Conservation (phyloP, 2,329 filamentous ascomycete genomes). For the Sarocladium brachiariae region DNA sequence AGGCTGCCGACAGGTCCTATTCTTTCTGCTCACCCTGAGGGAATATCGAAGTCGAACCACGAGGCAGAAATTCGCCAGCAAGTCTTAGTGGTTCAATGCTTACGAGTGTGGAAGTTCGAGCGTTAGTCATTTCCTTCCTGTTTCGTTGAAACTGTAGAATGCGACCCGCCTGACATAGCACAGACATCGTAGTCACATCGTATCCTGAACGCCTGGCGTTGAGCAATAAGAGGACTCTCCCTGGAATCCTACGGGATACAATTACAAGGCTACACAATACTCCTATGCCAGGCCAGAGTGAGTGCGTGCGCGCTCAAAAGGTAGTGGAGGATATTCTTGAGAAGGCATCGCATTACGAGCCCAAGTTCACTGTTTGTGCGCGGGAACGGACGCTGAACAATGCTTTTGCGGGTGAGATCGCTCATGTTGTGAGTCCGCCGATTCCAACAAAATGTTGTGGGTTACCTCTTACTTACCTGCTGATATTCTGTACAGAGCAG, state of each 20-base stretch:
- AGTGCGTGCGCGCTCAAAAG: not conserved
- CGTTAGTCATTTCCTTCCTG: not conserved
- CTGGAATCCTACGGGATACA: not conserved
- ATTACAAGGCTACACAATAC: not conserved
- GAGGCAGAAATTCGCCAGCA: not conserved
- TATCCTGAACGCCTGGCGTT: slow-evolving; percentile 2
- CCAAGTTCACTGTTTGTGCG: not conserved
- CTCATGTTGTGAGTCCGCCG: slow-evolving; percentile 1
- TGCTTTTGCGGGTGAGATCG: slow-evolving; percentile 4
- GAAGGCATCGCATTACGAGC: slow-evolving; percentile 3
- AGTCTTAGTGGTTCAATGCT: not conserved
- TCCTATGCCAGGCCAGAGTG: too few species aligned
- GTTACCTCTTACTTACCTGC: too few species aligned
- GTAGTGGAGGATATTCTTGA: slow-evolving; percentile 4
- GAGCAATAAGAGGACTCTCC: not conserved
- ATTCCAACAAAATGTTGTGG: not conserved
- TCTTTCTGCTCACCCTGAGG: not conserved
- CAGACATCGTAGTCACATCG: not conserved
- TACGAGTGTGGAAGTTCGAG: slow-evolving; percentile 6
- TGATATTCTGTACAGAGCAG: not conserved
- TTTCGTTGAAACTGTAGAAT: too few species aligned
- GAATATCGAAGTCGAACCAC: not conserved
- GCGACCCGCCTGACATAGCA: too few species aligned
- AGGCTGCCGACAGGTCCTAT: not conserved
- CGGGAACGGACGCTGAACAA: not conserved